phyloP scores from a whole-genome alignment of 306 rosid genomes.

The Alnus rubra region DNA sequence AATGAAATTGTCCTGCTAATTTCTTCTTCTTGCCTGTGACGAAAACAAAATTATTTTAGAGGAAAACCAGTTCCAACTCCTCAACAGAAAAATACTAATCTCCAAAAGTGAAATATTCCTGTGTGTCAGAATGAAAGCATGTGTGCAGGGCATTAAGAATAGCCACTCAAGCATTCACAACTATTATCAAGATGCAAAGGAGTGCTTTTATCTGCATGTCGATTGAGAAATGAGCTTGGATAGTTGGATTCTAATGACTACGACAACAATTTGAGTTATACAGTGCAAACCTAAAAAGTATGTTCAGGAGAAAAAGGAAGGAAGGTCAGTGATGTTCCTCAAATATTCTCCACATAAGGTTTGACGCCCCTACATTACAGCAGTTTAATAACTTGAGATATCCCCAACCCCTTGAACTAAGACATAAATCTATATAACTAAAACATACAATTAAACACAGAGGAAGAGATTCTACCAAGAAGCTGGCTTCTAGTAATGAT shows the following conservation, averaged over 20 bases:
- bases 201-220: neutral
- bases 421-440: neutral
- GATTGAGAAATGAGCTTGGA: neutral
- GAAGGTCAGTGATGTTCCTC: constrained; percentile 4
- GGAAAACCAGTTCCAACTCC: neutral
- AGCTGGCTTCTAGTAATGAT: neutral
- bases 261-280: neutral
- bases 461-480: neutral
- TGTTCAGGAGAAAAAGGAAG: neutral
- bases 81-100: neutral
- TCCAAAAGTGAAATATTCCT: neutral
- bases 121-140: neutral
- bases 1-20: constrained; percentile 78
- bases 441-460: neutral
- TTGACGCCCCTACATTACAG: neutral
- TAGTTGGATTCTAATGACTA: neutral
- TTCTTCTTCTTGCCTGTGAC: constrained; percentile 75
- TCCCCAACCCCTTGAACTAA: neutral
- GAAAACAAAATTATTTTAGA: constrained; percentile 19
- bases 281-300: neutral
- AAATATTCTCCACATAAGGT: neutral
- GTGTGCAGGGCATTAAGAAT: neutral
- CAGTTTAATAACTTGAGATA: neutral
- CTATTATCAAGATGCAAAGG: neutral
- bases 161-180: neutral